phyloP scores from a whole-genome alignment of 257 asterid species.

The Nicotiana obtusifolia region DNA sequence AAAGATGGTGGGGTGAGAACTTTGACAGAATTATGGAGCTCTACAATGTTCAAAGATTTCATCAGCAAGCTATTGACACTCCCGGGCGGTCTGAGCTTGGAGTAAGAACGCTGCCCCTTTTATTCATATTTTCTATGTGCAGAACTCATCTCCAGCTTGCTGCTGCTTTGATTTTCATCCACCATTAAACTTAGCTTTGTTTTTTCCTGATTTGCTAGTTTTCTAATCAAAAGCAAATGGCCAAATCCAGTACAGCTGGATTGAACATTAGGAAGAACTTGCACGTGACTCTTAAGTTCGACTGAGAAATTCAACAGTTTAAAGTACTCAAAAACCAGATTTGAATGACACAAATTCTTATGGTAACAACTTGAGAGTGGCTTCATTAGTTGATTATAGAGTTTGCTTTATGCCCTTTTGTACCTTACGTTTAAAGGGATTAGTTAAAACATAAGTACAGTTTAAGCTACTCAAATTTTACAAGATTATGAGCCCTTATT shows the following conservation, averaged over 20 bases:
- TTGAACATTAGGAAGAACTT: not conserved
- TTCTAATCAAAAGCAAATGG: not conserved
- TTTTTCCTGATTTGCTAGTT: not conserved
- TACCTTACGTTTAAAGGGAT: not conserved
- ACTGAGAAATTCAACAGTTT: not conserved
- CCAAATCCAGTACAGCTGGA: not conserved
- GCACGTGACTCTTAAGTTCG: not conserved
- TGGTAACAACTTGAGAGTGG: not conserved
- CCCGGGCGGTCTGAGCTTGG: constrained; percentile 86
- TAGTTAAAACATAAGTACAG: not conserved
- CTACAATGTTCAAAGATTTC: constrained; percentile 78
- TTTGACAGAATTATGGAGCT: constrained; percentile 85
- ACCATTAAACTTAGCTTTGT: not conserved
- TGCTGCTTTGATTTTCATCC: not conserved
- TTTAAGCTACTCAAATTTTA: not conserved
- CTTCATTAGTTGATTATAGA: not conserved
- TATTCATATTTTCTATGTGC: not conserved
- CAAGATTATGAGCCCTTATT: not conserved
- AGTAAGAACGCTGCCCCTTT: constrained; percentile 29
- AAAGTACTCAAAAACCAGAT: not conserved
- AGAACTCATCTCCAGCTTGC: not conserved
- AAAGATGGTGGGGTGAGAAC: constrained; percentile 90
- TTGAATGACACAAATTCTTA: not conserved
- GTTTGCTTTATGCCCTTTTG: not conserved
- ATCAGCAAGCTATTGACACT: constrained; percentile 68